Evolutionary conservation across 257 asterid genomes (phyloP).

Genomic region (Solanum sejunctum): DNA sequence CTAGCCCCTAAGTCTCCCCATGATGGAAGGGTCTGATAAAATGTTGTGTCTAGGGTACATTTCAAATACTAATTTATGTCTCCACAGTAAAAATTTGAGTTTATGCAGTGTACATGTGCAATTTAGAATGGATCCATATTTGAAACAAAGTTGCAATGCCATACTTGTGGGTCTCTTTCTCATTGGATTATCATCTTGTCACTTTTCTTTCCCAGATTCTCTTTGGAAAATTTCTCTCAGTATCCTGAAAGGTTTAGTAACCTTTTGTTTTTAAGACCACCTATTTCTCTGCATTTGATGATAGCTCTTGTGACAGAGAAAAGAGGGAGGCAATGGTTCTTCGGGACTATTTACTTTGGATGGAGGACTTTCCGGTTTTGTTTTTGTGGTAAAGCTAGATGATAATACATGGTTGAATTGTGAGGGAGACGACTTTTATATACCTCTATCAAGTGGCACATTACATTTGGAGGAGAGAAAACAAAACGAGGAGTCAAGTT

Average conservation of each 20-base stretch:
- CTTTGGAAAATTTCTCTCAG: neutral
- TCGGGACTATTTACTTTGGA: constrained; percentile 58
- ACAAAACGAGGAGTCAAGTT: constrained; percentile 11
- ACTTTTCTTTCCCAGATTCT: neutral
- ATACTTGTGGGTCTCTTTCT: neutral
- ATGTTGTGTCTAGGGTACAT: neutral
- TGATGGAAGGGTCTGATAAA: neutral
- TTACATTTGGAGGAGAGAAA: constrained; percentile 15
- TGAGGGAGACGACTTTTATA: constrained; percentile 65
- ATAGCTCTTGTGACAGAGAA: constrained; percentile 37
- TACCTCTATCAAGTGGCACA: constrained; percentile 35
- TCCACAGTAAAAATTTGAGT: too few relatives aligned
- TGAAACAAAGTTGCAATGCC: neutral
- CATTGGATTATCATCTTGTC: neutral
- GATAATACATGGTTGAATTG: constrained; percentile 65
- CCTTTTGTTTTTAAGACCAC: neutral
- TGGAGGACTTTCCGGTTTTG: constrained; percentile 42
- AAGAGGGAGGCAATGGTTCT: constrained; percentile 42
- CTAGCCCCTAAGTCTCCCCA: neutral
- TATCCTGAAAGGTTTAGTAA: neutral
- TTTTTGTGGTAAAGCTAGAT: constrained; percentile 72
- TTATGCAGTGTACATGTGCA: neutral
- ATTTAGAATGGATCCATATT: neutral
- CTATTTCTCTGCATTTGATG: constrained; percentile 4
- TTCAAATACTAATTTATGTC: neutral